A percentile compares a stretch with the other conserved stretches of the same genome.
These are phyloP conservation scores for Neospermospora avenae DNA, from an alignment of 2,329 filamentous ascomycete species.

Conservation along the genomic window DNA sequence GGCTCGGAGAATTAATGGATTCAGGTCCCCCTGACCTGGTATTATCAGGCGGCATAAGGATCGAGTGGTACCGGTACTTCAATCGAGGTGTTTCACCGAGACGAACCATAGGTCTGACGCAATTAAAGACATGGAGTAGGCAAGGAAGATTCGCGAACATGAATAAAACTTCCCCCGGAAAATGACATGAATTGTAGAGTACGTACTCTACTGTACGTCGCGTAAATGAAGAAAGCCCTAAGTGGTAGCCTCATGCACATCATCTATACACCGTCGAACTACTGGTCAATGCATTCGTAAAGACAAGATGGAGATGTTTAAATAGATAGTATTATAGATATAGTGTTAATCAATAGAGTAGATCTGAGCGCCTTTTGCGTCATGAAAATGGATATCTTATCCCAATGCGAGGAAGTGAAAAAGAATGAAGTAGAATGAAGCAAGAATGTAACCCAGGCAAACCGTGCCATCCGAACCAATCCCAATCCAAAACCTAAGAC, in stretches of 20 bases:
- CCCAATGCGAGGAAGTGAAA: not conserved
- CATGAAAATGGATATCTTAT: conserved; percentile 3
- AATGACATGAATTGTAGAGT: not conserved
- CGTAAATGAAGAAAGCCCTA: no score
- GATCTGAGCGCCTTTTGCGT: conserved; percentile 5
- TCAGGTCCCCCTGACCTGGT: not conserved
- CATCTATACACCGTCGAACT: not conserved
- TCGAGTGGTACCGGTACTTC: not conserved
- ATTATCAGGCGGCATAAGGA: not conserved
- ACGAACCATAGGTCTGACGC: not conserved
- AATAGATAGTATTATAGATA: not conserved
- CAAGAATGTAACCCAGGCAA: not conserved
- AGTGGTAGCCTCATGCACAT: not conserved
- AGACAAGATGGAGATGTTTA: not conserved
- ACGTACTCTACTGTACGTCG: not conserved
- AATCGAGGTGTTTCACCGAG: not conserved
- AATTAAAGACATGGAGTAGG: not conserved
- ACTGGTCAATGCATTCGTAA: not conserved
- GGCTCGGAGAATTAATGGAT: not conserved
- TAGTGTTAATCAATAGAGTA: not conserved
- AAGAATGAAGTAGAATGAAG: not conserved
- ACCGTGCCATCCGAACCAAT: not conserved
- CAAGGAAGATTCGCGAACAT: not conserved
- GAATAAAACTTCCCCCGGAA: not conserved
- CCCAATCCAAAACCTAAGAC: not conserved